Conservation (phyloP, 1,284 basidiomycete species). For the Trichosporon sp. region DNA sequence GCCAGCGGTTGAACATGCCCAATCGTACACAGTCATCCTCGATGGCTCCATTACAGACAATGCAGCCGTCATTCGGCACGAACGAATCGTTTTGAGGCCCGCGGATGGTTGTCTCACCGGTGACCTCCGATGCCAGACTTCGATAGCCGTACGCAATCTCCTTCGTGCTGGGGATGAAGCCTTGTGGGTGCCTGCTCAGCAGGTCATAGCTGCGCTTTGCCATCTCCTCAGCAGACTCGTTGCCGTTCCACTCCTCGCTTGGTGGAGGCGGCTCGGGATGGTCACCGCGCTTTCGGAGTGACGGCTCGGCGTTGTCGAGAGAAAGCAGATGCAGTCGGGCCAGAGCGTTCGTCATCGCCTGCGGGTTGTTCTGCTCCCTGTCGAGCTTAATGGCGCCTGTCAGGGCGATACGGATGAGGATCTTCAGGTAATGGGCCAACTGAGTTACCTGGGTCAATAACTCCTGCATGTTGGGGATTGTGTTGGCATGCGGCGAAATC, state of each 20-base stretch:
- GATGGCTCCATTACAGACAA: constrained; percentile 79
- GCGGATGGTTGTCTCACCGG: constrained; percentile 75
- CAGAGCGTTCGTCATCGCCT: constrained; percentile 83
- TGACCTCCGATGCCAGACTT: constrained; percentile 72
- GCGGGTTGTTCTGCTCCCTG: constrained; percentile 72
- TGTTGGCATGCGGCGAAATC: constrained; percentile 33
- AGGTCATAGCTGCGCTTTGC: constrained; percentile 37
- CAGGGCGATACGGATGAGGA: constrained; percentile 94
- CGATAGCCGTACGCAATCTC: constrained; percentile 71
- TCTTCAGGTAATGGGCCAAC: constrained; percentile 97
- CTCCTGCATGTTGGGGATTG: constrained; percentile 78
- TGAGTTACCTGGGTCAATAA: constrained; percentile 96
- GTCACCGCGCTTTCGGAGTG: constrained; percentile 54
- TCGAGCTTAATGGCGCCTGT: constrained; percentile 94
- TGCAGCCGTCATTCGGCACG: constrained; percentile 70
- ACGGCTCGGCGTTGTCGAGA: constrained; percentile 76
- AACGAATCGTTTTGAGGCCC: constrained; percentile 39
- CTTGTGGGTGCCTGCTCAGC: constrained; percentile 38
- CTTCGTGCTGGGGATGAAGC: constrained; percentile 63
- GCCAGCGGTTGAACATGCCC: constrained; percentile 94
- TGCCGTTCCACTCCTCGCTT: constrained; percentile 14
- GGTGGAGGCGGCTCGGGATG: constrained; percentile 20
- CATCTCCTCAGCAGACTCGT: constrained; percentile 34
- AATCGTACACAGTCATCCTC: constrained; percentile 95
- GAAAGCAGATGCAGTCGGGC: constrained; percentile 87